phyloP scores from a whole-genome alignment of 2,329 filamentous ascomycete species.

The Nannizzia gypsea region DNA sequence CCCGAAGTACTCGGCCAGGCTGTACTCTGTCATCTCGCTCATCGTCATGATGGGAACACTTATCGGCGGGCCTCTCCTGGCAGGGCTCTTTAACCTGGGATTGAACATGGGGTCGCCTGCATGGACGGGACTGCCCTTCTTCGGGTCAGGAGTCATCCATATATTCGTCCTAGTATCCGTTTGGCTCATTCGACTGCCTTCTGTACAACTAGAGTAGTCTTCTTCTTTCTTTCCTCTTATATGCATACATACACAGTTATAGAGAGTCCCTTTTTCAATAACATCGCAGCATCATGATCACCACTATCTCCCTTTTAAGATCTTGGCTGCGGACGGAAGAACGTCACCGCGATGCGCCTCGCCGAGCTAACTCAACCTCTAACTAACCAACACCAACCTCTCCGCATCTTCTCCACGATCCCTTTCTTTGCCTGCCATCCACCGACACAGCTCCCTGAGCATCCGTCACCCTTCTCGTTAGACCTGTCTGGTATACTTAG shows the following conservation, averaged over 20 bases:
- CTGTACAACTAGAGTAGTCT: background rate
- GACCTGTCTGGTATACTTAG: background rate
- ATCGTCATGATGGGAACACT: slow-evolving; percentile 38
- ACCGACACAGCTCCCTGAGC: background rate
- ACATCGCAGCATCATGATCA: background rate
- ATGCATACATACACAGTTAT: background rate
- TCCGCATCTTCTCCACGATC: background rate
- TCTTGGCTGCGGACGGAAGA: background rate
- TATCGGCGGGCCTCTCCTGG: slow-evolving; percentile 37
- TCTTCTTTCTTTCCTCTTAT: no score
- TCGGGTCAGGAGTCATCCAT: slow-evolving; percentile 29
- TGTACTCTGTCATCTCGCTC: slow-evolving; percentile 41
- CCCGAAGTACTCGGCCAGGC: slow-evolving; percentile 37
- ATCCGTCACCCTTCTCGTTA: background rate
- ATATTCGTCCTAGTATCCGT: slow-evolving; percentile 10
- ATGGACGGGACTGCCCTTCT: slow-evolving; percentile 41
- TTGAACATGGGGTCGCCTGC: slow-evolving; percentile 32
- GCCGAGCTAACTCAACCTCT: background rate
- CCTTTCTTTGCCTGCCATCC: background rate
- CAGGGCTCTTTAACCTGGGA: slow-evolving; percentile 36
- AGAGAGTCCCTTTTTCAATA: background rate
- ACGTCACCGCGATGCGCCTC: slow-evolving; percentile 4
- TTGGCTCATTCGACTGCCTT: slow-evolving; percentile 10
- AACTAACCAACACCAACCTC: background rate
- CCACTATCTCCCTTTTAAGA: background rate